Evolutionary conservation across 305 asterid genomes (phyloP), one percentile per base, ranked within the genome.

Genomic region (Fraxinus latifolia): DNA sequence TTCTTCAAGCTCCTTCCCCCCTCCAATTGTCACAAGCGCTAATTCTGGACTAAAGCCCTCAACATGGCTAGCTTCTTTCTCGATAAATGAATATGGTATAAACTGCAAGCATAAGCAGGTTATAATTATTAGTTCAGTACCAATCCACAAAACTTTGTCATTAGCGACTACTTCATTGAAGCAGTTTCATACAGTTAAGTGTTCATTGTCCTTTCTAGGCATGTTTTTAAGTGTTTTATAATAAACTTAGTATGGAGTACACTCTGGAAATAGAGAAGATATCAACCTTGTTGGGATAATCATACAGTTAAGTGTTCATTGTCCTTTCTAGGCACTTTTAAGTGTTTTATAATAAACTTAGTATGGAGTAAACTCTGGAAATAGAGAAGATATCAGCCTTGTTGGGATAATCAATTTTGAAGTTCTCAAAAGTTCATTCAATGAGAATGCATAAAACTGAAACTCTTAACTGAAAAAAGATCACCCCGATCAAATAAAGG

Each of bases 1-100:
- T 88, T 96, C 99, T 90, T 96, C 99, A 78, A 96, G 97, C 88
- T 94, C 98, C 90, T 93, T 96, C 82, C 98, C 99, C 82, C 98
- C 99, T 79, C 99, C 99, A 87, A 94, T 84, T 14, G 98, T 96
- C 85, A 96, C 98, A 68, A 94, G 87, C 65, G 99, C 99, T 85
- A 96, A 87, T 82, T 96, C 98, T 36, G 98, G 98, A 86, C 98
- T 94, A 88, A 96, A 96, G 65, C 99, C 99, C 88, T 94, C 97
- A 50, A 96, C 98, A 77, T 94, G 99, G 88, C 95, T 93, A 53
- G 98, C 99, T 91, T 96, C 98, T 93, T 96, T 96, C 91, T 96
- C 99, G 34, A 96, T 91, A 88, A 96, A 96, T 44, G 98, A 94
- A 84, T 94, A 93, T 1, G 99, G 98, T 87, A 96, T 96, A 78